These are phyloP conservation scores for Piper longum DNA, from an alignment of 164 flowering plant species.

Conservation along the genomic window DNA sequence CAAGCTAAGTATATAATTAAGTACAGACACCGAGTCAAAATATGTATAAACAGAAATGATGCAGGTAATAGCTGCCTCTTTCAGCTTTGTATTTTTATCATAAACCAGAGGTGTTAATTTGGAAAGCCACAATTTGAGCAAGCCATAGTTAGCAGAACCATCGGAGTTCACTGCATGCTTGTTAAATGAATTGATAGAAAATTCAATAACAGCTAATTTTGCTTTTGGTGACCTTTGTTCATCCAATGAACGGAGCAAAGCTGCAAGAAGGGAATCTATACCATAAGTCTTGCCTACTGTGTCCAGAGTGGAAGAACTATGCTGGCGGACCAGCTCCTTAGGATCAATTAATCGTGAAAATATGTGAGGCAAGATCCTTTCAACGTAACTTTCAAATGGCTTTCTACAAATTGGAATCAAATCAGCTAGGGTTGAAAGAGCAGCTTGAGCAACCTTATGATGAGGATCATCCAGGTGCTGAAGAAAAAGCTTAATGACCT, in stretches of 20 bases:
- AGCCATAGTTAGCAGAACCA: conserved; percentile 58
- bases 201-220: conserved; percentile 94
- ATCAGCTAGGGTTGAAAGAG: conserved; percentile 85
- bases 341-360: conserved; percentile 92
- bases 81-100: conserved; percentile 85
- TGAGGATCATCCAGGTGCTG: conserved; percentile 99
- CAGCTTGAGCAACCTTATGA: conserved; percentile 99
- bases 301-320: conserved; percentile 82
- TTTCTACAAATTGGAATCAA: conserved; percentile 81
- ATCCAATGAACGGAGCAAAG: conserved; percentile 92
- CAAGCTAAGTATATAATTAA: conserved; percentile 76
- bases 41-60: conserved; percentile 76
- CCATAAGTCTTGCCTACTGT: conserved; percentile 81
- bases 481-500: conserved; percentile 94
- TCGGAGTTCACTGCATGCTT: conserved; percentile 63
- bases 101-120: conserved; percentile 70
- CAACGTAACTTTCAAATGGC: conserved; percentile 96
- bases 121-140: conserved; percentile 91
- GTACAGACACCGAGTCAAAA: conserved; percentile 63
- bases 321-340: conserved; percentile 86
- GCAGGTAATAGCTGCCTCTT: conserved; percentile 85
- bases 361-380: conserved; percentile 87
- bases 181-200: conserved; percentile 80
- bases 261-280: conserved; percentile 81
- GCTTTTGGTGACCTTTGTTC: conserved; percentile 99